Conservation (phyloP, 2,329 filamentous ascomycete genomes). For the Nigrospora osmanthi region DNA sequence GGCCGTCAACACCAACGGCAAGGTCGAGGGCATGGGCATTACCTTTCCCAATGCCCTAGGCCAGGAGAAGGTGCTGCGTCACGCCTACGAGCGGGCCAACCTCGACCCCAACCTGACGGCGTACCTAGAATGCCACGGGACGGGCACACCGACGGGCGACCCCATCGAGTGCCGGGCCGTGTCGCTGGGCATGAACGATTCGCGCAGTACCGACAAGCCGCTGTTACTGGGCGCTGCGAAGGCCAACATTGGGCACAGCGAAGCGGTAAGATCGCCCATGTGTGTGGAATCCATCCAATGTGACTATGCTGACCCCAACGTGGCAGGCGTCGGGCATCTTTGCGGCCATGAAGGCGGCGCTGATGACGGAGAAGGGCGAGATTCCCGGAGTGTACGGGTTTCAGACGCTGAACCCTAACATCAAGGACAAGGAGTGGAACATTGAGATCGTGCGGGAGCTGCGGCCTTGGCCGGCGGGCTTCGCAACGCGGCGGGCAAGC, state of each 20-base stretch:
- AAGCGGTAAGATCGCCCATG: background rate
- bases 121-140: conserved; percentile 17
- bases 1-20: conserved; percentile 20
- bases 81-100: conserved; percentile 6
- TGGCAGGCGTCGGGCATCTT: too few relatives aligned
- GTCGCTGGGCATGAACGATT: background rate
- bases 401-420: conserved; percentile 1
- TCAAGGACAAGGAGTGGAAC: conserved; percentile 3
- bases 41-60: background rate
- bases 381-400: background rate
- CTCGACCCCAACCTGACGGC: conserved; percentile 13
- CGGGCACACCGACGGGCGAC: conserved; percentile 15
- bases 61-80: background rate
- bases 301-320: too few relatives aligned
- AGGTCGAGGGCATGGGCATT: conserved; percentile 11
- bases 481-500: background rate
- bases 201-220: conserved; percentile 4
- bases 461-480: background rate
- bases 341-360: background rate
- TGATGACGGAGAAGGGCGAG: background rate
- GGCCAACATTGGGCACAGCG: conserved; percentile 3
- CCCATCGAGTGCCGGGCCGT: conserved; percentile 13
- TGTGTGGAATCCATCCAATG: background rate
- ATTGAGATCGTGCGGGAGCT: background rate
- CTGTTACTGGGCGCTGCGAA: conserved; percentile 9